Evolutionary conservation across 352 stramenopile species (phyloP).

Genomic region (Ophiocytium majus): DNA sequence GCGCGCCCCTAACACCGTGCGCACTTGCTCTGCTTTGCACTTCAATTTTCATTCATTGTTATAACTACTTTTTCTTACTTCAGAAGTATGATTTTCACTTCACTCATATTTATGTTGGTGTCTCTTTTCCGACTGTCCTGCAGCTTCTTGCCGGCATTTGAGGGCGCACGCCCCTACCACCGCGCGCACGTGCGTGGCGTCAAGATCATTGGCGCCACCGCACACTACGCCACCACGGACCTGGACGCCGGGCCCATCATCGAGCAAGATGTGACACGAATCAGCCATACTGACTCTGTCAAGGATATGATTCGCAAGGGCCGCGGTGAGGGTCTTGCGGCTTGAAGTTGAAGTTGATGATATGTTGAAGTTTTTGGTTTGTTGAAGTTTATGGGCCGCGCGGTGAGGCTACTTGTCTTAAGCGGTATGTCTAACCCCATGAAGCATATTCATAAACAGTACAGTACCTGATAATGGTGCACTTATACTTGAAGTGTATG

Average conservation of each 20-base stretch:
- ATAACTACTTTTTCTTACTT: too few relatives aligned
- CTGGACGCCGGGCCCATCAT: constrained; percentile 72
- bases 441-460: too few relatives aligned
- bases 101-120: neutral
- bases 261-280: constrained; percentile 62
- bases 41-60: too few relatives aligned
- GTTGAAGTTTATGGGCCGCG: too few relatives aligned
- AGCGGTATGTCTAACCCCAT: too few relatives aligned
- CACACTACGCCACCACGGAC: constrained; percentile 68
- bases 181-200: constrained; percentile 67
- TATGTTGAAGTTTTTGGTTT: too few relatives aligned
- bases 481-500: too few relatives aligned
- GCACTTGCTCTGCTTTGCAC: constrained; percentile 67
- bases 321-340: constrained; percentile 60
- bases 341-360: too few relatives aligned
- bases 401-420: too few relatives aligned
- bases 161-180: constrained; percentile 65
- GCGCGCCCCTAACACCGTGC: constrained; percentile 65
- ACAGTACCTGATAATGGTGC: too few relatives aligned
- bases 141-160: constrained; percentile 69
- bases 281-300: constrained; percentile 69
- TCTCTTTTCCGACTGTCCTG: neutral
- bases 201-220: constrained; percentile 71
- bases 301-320: constrained; percentile 68
- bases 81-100: too few relatives aligned